phyloP scores from a whole-genome alignment of 2,329 filamentous ascomycete species.

The Curvularia eragrostidis region DNA sequence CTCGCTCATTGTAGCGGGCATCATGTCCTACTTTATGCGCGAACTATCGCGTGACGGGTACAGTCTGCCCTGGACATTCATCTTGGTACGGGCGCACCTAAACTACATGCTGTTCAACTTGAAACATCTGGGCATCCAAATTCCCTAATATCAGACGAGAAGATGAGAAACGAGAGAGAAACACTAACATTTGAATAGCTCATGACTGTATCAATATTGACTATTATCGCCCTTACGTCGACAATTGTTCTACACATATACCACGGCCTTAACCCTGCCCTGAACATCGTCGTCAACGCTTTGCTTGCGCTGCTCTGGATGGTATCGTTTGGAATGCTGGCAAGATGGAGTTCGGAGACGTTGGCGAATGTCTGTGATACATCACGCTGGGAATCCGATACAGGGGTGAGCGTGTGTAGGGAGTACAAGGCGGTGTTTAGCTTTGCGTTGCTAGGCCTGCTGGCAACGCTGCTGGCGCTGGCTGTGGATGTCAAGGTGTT shows the following conservation, averaged over 20 bases:
- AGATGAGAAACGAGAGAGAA: not conserved
- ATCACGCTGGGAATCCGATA: constrained; percentile 60
- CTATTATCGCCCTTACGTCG: constrained; percentile 55
- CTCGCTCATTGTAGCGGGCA: constrained; percentile 58
- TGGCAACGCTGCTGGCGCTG: constrained; percentile 57
- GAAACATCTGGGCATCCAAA: not conserved
- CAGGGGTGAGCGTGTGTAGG: constrained; percentile 63
- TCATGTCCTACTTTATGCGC: constrained; percentile 64
- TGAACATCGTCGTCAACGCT: constrained; percentile 61
- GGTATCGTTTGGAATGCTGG: constrained; percentile 59
- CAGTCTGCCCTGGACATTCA: constrained; percentile 65
- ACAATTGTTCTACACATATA: constrained; percentile 61
- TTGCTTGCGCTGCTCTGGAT: constrained; percentile 59
- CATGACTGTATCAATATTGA: constrained; percentile 59
- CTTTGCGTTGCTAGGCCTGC: constrained; percentile 59
- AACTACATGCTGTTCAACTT: not conserved
- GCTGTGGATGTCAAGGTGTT: constrained; percentile 60
- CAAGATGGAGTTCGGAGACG: constrained; percentile 62
- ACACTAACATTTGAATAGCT: constrained; percentile 51
- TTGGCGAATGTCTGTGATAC: constrained; percentile 59
- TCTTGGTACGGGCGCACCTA: constrained; percentile 55
- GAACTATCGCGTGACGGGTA: constrained; percentile 60
- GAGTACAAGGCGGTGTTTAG: constrained; percentile 67
- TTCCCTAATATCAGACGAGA: not conserved
- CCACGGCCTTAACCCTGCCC: constrained; percentile 59